These are phyloP conservation scores for Penicillium sp. DNA, from an alignment of 2,329 filamentous ascomycete genomes.

Conservation along the genomic window DNA sequence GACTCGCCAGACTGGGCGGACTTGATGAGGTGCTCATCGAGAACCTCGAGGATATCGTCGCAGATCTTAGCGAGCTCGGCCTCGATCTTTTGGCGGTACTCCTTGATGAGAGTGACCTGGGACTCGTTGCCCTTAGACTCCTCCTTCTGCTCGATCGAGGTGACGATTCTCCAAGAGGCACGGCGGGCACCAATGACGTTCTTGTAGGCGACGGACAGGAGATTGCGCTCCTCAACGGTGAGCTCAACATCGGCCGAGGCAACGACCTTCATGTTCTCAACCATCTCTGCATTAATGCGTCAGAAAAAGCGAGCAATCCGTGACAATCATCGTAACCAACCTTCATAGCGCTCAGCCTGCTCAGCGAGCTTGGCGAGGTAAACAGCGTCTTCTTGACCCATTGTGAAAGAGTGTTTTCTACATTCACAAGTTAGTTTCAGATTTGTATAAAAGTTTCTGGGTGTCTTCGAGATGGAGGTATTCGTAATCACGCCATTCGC, in stretches of 20 bases:
- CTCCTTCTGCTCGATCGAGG: conserved; percentile 99
- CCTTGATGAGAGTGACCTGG: conserved; percentile 90
- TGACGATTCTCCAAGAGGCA: conserved; percentile 97
- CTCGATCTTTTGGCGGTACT: conserved; percentile 99
- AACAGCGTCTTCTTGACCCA: conserved; percentile 99
- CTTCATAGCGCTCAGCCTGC: conserved; percentile 99
- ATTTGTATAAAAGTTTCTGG: not conserved
- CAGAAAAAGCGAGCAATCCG: not conserved
- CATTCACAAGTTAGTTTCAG: conserved; percentile 11
- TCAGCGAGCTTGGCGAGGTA: conserved; percentile 99
- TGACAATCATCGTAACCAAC: conserved; percentile 55
- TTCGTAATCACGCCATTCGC: conserved; percentile 25
- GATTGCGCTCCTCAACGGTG: conserved; percentile 94
- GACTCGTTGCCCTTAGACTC: conserved; percentile 96
- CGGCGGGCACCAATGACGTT: conserved; percentile 96
- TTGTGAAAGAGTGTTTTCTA: conserved; percentile 60
- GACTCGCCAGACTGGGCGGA: conserved; percentile 94
- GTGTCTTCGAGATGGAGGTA: conserved; percentile 9
- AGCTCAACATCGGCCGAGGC: conserved; percentile 82
- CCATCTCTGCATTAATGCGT: conserved; percentile 73
- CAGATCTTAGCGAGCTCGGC: conserved; percentile 95
- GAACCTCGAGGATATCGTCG: conserved; percentile 92
- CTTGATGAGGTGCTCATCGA: conserved; percentile 91
- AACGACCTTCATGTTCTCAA: conserved; percentile 99
- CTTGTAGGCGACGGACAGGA: conserved; percentile 97